Base-by-base conservation (phyloP, 352 stramenopile species). In the Elongisporangium prolatum region DNA sequence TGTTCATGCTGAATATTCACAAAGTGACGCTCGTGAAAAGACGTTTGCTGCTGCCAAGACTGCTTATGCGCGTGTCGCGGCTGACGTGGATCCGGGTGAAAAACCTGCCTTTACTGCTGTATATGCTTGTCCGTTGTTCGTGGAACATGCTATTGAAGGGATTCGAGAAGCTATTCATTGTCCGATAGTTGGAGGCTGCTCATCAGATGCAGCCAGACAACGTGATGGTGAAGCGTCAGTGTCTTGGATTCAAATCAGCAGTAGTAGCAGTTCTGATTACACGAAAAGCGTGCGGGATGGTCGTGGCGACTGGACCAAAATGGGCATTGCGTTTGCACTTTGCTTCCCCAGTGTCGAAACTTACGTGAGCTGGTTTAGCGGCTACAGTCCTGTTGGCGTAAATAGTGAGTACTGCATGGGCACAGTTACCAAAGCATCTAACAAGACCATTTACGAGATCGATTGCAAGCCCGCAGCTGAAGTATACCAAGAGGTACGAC, bases 231-330 rank as follows among this genome's bases (percentile, higher is more conserved):
- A 81, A 28, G 75, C 80, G 13, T 72, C 80, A 1, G 76, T 91
- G 34, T 91, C 76, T 22, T 93, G 85, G 86, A 89, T 93, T 48
- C 86, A 95, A 61, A 93, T 95, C 54, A 92, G 84, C 52, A 95
- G 86, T 53, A 88, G 83, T 34, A 89, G 85, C 61, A 91, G 77
- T 52, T 83, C 70, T 4, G 80, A 91, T 54, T 89, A 90, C 60
- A 89, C 78, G 21, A 91, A 93, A 58, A 88, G 75, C 59, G 77
- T 88, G 48, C 74, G 77, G 16, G 79, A 89, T 48, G 80, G 77
- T 10, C 72, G 71, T 52, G 84, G 82, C n/a, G 80, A 90, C 52
- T 86, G 73, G 75, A 92, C 81, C 10, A 80, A 94, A 60, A 93
- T 88, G 68, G 86, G 86, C 4, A 71, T 92, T 13, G 82, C 86